Percentiles rank a stretch among this genome's conserved stretches.
These are phyloP conservation scores for Ceratocystis cacaofunesta DNA, from an alignment of 2,329 filamentous ascomycete genomes.

Conservation along the genomic window DNA sequence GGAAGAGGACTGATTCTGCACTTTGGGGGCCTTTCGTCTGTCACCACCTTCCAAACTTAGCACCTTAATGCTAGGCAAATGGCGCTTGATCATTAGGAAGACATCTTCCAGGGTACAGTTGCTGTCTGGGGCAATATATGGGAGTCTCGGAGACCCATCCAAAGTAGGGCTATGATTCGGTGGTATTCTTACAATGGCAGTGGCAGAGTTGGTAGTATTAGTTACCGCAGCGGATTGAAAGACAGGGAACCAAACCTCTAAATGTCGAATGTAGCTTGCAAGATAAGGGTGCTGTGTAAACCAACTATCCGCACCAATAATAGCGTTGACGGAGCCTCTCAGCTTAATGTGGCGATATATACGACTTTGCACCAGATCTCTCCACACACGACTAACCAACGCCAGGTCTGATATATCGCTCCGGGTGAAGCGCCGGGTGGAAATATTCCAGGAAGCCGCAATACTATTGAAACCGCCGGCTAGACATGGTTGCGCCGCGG, in stretches of 20 bases:
- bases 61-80: slow-evolving; percentile 46
- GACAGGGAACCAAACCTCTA: slow-evolving; percentile 66
- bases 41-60: slow-evolving; percentile 65
- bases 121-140: slow-evolving; percentile 29
- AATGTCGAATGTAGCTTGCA: slow-evolving; percentile 49
- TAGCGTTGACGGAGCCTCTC: slow-evolving; percentile 51
- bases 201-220: not conserved
- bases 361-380: slow-evolving; percentile 51
- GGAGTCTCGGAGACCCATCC: slow-evolving; percentile 33
- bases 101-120: slow-evolving; percentile 58
- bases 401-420: slow-evolving; percentile 53
- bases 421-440: slow-evolving; percentile 48
- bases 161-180: not conserved
- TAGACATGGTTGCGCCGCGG: slow-evolving; percentile 42
- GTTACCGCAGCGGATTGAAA: slow-evolving; percentile 34
- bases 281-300: slow-evolving; percentile 46
- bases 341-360: slow-evolving; percentile 64
- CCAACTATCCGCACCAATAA: slow-evolving; percentile 45
- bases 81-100: slow-evolving; percentile 45
- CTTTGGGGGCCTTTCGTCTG: slow-evolving; percentile 57
- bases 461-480: slow-evolving; percentile 33
- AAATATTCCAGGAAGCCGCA: slow-evolving; percentile 25
- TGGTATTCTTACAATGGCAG: not conserved
- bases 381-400: slow-evolving; percentile 48
- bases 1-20: slow-evolving; percentile 24